Evolutionary conservation across 2,329 filamentous ascomycete genomes (phyloP), one percentile per base, ranked within the genome.

Genomic region (Tolypocladium guangdongense): DNA sequence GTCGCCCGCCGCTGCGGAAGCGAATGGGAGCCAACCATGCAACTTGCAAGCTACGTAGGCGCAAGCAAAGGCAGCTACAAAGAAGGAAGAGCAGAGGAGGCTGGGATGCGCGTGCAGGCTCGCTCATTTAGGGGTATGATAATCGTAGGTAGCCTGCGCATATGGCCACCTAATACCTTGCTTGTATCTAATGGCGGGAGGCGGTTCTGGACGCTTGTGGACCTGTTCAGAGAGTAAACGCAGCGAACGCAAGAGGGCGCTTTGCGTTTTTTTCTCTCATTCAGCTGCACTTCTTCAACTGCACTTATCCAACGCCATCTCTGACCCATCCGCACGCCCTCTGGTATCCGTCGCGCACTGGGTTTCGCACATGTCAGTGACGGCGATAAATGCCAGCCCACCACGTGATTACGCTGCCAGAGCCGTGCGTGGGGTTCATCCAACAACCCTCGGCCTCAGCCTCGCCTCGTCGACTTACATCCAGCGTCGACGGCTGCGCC

Each of bases 401-500:
- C 53, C 57, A 59, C 57, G 57, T 59, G 57, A 59, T 58, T 53
- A 11, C 48, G 33, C 33, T 33, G 18, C 16, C 27, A 12, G 18
- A 6, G 43, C 10, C 16, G 27, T 10, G 43, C 18, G 43, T 47
- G 43, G 43, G 43, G 27, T 33, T 27, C 27, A 10, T 47, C 43
- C 12, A 7, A 32, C 43, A 20, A 47, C 43, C 14, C 22, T 22
- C 7, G 14, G 22, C 41, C 41, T 27, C 59, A 58, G 57, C 58
- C 57, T 56, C 51, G 55, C 45, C 55, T 55, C 51, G 22, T 30
- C 41, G 63, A 65, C 64, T 66, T 63, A 66, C 56, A 67, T 59
- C 58, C 58, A 65, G 63, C 64, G 59, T 63, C 59, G 60, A 58
- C 56, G 59, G 61, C 61, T 62, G 62, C 55, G 60, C 54, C 60